These are phyloP conservation scores for Plasmopara viticola DNA, from an alignment of 352 stramenopile species.

Conservation along the genomic window DNA sequence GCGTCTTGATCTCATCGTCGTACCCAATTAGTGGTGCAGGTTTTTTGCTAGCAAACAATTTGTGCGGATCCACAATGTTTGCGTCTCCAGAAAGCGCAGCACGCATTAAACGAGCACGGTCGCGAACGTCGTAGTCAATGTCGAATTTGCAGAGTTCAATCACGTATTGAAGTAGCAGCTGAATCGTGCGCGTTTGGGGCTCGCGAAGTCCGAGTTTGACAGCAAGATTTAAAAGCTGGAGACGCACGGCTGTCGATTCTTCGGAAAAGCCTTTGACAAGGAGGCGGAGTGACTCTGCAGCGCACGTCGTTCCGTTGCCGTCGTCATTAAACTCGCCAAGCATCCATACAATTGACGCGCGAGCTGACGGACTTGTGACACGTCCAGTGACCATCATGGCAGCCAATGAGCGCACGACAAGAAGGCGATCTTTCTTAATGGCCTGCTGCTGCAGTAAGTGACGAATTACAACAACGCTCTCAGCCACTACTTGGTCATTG, in stretches of 20 bases:
- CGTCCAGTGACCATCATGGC: conserved; percentile 70
- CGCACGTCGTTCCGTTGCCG: conserved; percentile 54
- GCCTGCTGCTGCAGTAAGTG: conserved; percentile 89
- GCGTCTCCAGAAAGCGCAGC: conserved; percentile 54
- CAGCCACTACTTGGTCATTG: conserved; percentile 88
- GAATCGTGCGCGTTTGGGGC: conserved; percentile 64
- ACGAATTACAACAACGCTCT: conserved; percentile 94
- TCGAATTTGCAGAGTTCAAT: conserved; percentile 92
- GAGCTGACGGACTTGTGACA: conserved; percentile 65
- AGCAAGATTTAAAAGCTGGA: conserved; percentile 89
- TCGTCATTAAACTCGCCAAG: conserved; percentile 85
- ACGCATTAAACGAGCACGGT: conserved; percentile 86
- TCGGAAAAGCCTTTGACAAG: conserved; percentile 85
- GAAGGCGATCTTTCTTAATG: conserved; percentile 73
- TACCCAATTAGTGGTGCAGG: conserved; percentile 68
- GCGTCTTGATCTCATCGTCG: conserved; percentile 61
- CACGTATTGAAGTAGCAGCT: conserved; percentile 84
- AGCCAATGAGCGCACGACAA: conserved; percentile 68
- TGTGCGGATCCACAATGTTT: conserved; percentile 55
- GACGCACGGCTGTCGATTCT: conserved; percentile 83
- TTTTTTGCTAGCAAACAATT: conserved; percentile 77
- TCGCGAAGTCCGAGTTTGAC: conserved; percentile 85
- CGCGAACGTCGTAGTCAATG: conserved; percentile 88
- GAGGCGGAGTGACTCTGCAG: conserved; percentile 79
- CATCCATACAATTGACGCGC: conserved; percentile 91